Conservation (phyloP, 2,329 filamentous ascomycete species). For the Ascochyta lentis region DNA sequence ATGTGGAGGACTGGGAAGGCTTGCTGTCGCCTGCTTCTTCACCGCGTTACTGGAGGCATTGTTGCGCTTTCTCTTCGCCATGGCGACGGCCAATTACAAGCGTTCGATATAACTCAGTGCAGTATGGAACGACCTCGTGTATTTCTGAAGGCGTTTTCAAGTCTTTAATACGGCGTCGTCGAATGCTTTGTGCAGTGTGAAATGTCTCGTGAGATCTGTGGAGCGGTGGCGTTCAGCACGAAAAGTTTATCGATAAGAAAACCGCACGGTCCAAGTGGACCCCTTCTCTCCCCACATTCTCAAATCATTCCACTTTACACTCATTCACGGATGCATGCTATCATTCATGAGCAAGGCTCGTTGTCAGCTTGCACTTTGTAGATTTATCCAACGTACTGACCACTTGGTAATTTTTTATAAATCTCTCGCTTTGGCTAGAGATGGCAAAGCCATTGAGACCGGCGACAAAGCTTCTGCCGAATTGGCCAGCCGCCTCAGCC, state of each 20-base stretch:
- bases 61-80: conserved; percentile 42
- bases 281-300: background rate
- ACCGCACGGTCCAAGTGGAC: background rate
- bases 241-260: conserved; percentile 18
- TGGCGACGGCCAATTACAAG: background rate
- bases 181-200: background rate
- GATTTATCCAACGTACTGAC: too few relatives aligned
- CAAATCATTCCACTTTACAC: background rate
- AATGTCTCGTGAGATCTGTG: conserved; percentile 9
- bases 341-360: background rate
- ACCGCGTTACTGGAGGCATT: conserved; percentile 26
- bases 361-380: too few relatives aligned
- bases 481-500: background rate
- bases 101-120: background rate
- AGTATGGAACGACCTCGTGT: background rate
- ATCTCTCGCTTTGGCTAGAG: too few relatives aligned
- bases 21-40: conserved; percentile 31
- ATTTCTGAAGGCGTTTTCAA: background rate
- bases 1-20: conserved; percentile 38
- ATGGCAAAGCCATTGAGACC: background rate
- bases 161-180: background rate
- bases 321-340: background rate
- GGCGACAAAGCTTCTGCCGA: background rate
- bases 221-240: conserved; percentile 12
- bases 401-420: too few relatives aligned